Conservation (phyloP, 345 rosid genomes). For the Tarenaya hassleriana region DNA sequence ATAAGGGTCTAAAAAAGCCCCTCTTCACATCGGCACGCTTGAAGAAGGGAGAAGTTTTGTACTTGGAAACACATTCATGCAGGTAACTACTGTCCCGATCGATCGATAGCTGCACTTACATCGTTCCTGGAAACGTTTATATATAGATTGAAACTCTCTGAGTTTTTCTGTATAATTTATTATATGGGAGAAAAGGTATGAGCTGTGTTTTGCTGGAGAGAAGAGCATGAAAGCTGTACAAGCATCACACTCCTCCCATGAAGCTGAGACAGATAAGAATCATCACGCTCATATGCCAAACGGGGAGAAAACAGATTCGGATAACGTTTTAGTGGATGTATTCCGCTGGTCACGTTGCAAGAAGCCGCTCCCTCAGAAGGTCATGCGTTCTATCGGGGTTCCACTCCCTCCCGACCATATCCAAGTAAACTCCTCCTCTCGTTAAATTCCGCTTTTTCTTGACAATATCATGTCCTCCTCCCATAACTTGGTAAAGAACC, state of each 20-base stretch:
- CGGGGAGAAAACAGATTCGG: slow-evolving; percentile 68
- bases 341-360: slow-evolving; percentile 94
- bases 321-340: slow-evolving; percentile 54
- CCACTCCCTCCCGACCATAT: slow-evolving; percentile 81
- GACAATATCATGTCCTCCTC: too few relatives aligned
- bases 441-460: too few relatives aligned
- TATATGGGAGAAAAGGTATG: slow-evolving; percentile 63
- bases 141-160: too few relatives aligned
- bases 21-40: slow-evolving; percentile 93
- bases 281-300: slow-evolving; percentile 50
- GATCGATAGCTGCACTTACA: too few relatives aligned
- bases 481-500: too few relatives aligned
- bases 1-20: slow-evolving; percentile 93
- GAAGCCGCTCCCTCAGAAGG: slow-evolving; percentile 84
- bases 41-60: slow-evolving; percentile 96
- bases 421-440: too few relatives aligned
- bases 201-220: slow-evolving; percentile 89
- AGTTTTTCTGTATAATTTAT: not conserved
- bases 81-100: too few relatives aligned
- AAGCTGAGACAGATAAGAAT: slow-evolving; percentile 58
- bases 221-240: slow-evolving; percentile 57
- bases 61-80: slow-evolving; percentile 92
- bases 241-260: slow-evolving; percentile 40
- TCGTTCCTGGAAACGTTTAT: too few relatives aligned
- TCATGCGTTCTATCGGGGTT: slow-evolving; percentile 80